Conservation (phyloP, 306 rosid genomes). For the Cicer chorassanicum region DNA sequence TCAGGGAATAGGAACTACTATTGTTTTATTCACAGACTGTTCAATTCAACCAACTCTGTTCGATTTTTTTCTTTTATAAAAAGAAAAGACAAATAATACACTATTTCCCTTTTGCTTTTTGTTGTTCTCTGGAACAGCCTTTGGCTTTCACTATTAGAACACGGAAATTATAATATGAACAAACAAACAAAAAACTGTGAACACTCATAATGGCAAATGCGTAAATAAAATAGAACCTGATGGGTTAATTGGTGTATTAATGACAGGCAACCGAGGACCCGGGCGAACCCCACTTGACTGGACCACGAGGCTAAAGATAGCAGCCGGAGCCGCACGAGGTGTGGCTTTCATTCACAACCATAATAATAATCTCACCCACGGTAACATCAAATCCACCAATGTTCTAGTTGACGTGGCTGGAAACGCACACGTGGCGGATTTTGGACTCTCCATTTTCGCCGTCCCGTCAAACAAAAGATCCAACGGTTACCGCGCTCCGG, state of each 20-base stretch:
- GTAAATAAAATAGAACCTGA: slow-evolving; percentile 21
- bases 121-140: slow-evolving; percentile 47
- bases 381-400: slow-evolving; percentile 87
- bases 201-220: background rate
- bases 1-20: slow-evolving; percentile 38
- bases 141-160: slow-evolving; percentile 20
- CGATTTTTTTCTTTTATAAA: slow-evolving; percentile 23
- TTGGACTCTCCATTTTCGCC: slow-evolving; percentile 67
- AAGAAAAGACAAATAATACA: slow-evolving; percentile 17
- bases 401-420: slow-evolving; percentile 67
- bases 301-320: slow-evolving; percentile 83
- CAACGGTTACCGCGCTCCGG: slow-evolving; percentile 85
- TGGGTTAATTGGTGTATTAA: background rate
- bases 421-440: slow-evolving; percentile 70
- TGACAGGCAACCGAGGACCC: slow-evolving; percentile 86
- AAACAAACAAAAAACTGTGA: background rate
- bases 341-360: slow-evolving; percentile 69
- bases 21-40: slow-evolving; percentile 18
- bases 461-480: slow-evolving; percentile 48
- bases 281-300: slow-evolving; percentile 91
- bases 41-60: slow-evolving; percentile 1
- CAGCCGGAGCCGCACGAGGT: slow-evolving; percentile 82
- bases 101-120: slow-evolving; percentile 41
- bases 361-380: slow-evolving; percentile 60
- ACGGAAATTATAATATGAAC: slow-evolving; percentile 37